Evolutionary conservation across 768 basidiomycete species (phyloP).

Genomic region (Tulasnella sp.): DNA sequence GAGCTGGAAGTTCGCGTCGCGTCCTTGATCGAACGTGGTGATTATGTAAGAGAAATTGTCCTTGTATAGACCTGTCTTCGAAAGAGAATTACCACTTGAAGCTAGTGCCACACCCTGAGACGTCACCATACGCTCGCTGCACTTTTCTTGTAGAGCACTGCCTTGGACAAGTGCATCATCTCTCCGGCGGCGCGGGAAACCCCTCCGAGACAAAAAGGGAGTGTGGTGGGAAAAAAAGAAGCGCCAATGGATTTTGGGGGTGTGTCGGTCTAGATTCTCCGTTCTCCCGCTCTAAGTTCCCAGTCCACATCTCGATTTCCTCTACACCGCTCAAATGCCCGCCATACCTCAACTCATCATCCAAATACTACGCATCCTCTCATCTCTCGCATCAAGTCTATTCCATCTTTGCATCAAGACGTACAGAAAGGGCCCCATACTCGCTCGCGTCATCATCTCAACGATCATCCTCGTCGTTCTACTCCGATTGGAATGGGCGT

Average conservation of each 20-base stretch:
- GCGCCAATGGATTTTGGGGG: neutral
- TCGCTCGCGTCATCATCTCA: neutral
- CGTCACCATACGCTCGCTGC: no score
- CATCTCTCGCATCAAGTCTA: neutral
- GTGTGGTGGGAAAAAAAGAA: neutral
- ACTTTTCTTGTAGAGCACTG: neutral
- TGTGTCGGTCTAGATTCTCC: neutral
- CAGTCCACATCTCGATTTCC: conserved; percentile 4
- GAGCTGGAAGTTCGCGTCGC: no score
- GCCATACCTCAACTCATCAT: neutral
- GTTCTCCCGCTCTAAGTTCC: neutral
- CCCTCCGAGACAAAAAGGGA: no score
- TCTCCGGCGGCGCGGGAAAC: conserved; percentile 4
- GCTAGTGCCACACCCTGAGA: no score
- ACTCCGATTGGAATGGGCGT: conserved; percentile 20
- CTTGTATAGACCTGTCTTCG: no score
- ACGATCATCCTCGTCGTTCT: neutral
- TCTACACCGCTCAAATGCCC: neutral
- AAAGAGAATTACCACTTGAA: no score
- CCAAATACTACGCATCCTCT: neutral
- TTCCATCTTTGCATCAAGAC: neutral
- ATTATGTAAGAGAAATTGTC: no score
- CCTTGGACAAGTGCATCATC: neutral
- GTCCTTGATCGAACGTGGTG: no score
- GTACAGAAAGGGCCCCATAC: neutral